phyloP scores from a whole-genome alignment of 768 basidiomycete species.

The Amanita exitialis region DNA sequence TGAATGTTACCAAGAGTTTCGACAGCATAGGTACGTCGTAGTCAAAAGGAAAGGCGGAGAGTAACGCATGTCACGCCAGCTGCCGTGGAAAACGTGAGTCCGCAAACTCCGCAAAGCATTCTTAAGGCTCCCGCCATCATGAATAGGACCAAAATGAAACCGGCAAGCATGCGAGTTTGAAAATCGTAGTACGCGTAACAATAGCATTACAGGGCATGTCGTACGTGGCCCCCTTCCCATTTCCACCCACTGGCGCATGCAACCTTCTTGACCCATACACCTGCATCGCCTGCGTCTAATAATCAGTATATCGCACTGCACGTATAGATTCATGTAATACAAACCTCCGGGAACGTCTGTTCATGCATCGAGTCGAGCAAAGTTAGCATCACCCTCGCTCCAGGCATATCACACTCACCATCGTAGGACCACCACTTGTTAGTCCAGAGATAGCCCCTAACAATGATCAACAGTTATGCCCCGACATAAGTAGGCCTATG shows the following conservation, averaged over 20 bases:
- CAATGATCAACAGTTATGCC: background rate
- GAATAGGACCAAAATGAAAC: too few relatives aligned
- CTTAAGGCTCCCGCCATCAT: too few relatives aligned
- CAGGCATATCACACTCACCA: conserved; percentile 14
- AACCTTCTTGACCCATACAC: conserved; percentile 25
- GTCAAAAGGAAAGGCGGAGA: too few relatives aligned
- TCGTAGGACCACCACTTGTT: conserved; percentile 38
- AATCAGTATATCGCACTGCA: background rate
- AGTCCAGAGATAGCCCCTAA: conserved; percentile 39
- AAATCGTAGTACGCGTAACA: too few relatives aligned
- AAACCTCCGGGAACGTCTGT: conserved; percentile 22
- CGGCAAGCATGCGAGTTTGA: too few relatives aligned
- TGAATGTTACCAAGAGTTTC: too few relatives aligned
- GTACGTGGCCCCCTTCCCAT: too few relatives aligned
- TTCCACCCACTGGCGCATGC: conserved; percentile 12
- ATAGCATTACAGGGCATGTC: too few relatives aligned
- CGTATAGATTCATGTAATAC: background rate
- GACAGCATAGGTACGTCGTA: too few relatives aligned
- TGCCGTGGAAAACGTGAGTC: too few relatives aligned
- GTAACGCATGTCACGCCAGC: too few relatives aligned
- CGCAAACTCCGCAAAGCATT: too few relatives aligned
- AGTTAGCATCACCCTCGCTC: background rate
- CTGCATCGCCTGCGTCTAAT: conserved; percentile 15
- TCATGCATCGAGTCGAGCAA: background rate
- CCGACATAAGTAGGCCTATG: background rate